Evolutionary conservation across 1,139 yeast species (phyloP).

Genomic region (Scheffersomyces segobiensis): DNA sequence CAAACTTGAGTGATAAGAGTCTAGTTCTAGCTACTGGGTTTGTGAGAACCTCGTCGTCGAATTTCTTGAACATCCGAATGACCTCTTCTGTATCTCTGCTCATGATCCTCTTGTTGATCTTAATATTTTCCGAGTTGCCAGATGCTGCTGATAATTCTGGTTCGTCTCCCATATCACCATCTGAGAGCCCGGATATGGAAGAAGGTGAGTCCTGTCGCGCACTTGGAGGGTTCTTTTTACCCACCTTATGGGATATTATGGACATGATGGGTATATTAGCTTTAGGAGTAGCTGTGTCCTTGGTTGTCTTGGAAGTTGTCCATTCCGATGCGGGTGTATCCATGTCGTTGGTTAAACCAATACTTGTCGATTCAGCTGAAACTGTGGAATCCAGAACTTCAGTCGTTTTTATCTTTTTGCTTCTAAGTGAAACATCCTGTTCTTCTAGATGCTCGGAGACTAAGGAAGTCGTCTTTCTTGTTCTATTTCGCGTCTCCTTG

Average conservation of each 20-base stretch:
- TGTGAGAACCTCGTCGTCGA: slow-evolving; percentile 18
- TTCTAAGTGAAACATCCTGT: not conserved
- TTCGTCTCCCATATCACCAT: not conserved
- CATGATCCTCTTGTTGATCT: slow-evolving; percentile 19
- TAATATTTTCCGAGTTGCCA: slow-evolving; percentile 11
- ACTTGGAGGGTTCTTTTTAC: not conserved
- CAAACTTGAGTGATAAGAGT: slow-evolving; percentile 16
- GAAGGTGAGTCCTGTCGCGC: not conserved
- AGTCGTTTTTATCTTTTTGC: not conserved
- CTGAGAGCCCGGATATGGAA: not conserved
- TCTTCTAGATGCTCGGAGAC: not conserved
- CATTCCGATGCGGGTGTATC: not conserved
- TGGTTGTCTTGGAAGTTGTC: not conserved
- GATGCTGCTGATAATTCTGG: not conserved
- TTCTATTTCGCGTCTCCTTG: not conserved
- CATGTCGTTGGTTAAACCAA: not conserved
- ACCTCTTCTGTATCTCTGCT: slow-evolving; percentile 18
- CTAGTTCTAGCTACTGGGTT: slow-evolving; percentile 16
- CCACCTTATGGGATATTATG: slow-evolving; percentile 11
- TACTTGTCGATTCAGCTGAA: not conserved
- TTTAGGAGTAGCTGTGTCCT: not conserved
- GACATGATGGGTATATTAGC: slow-evolving; percentile 6
- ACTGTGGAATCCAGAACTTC: not conserved
- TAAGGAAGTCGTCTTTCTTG: not conserved
- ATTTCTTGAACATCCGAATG: slow-evolving; percentile 18